These are phyloP conservation scores for Ceratorhiza oryzae-sativae DNA, from an alignment of 1,284 basidiomycete genomes.

Conservation along the genomic window DNA sequence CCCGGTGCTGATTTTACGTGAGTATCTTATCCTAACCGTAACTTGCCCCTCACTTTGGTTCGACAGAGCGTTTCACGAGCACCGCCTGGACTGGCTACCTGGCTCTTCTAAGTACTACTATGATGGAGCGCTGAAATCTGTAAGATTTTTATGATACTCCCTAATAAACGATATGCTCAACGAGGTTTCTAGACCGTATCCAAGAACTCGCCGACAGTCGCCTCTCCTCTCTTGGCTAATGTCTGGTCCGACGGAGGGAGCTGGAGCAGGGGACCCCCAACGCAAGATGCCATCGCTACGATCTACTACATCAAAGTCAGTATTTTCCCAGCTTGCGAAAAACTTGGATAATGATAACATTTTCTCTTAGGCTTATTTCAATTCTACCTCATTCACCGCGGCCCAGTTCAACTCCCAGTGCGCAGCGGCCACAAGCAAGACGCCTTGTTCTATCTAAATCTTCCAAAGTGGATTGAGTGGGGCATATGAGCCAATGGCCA, in stretches of 20 bases:
- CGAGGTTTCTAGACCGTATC: slow-evolving; percentile 38
- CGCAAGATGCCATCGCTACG: slow-evolving; percentile 43
- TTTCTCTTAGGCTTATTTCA: slow-evolving; percentile 42
- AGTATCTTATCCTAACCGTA: background rate
- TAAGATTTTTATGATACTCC: background rate
- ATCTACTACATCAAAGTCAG: slow-evolving; percentile 43
- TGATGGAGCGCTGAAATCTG: slow-evolving; percentile 38
- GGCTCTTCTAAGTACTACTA: slow-evolving; percentile 40
- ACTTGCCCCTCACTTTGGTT: background rate
- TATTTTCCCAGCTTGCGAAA: background rate
- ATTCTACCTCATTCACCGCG: slow-evolving; percentile 41
- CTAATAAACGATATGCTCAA: background rate
- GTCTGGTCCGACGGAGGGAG: slow-evolving; percentile 39
- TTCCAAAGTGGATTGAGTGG: too few species aligned
- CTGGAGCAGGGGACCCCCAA: slow-evolving; percentile 43
- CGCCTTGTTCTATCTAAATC: slow-evolving; percentile 41
- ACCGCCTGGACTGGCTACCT: slow-evolving; percentile 44
- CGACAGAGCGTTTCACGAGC: slow-evolving; percentile 43
- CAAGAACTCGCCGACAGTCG: slow-evolving; percentile 42
- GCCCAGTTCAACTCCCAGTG: slow-evolving; percentile 41
- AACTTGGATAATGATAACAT: background rate
- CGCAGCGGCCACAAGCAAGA: slow-evolving; percentile 39
- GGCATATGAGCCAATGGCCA: too few species aligned
- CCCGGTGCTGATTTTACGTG: slow-evolving; percentile 44
- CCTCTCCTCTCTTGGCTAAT: slow-evolving; percentile 25